A percentile compares a stretch with the other conserved stretches of the same genome.
Conservation (phyloP, 2,329 filamentous ascomycete genomes). For the Onygenales sp. region DNA sequence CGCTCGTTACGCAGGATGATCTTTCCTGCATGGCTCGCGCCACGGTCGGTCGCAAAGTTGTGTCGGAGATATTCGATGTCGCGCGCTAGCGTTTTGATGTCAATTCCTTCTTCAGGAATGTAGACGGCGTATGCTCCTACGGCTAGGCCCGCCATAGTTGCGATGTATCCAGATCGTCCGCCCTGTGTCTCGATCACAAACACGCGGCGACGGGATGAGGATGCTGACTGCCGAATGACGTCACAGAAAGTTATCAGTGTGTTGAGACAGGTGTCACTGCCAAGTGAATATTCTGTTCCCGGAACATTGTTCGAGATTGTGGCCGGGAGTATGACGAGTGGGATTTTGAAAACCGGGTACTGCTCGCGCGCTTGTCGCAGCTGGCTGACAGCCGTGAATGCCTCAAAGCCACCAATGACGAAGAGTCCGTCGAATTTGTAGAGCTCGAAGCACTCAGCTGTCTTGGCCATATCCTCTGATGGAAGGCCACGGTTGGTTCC, state of each 20-base stretch:
- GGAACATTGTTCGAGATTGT: slow-evolving; percentile 99
- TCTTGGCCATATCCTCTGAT: slow-evolving; percentile 71
- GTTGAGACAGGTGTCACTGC: slow-evolving; percentile 93
- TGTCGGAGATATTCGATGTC: slow-evolving; percentile 86
- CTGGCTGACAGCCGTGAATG: slow-evolving; percentile 84
- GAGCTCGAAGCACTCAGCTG: slow-evolving; percentile 72
- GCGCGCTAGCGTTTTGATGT: slow-evolving; percentile 79
- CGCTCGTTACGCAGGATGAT: slow-evolving; percentile 96
- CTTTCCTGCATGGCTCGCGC: slow-evolving; percentile 81
- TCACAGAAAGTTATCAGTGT: slow-evolving; percentile 92
- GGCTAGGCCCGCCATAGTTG: slow-evolving; percentile 79
- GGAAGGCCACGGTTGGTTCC: slow-evolving; percentile 94
- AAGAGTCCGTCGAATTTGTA: slow-evolving; percentile 90
- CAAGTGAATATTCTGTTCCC: slow-evolving; percentile 92
- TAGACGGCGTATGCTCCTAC: slow-evolving; percentile 91
- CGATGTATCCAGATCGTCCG: slow-evolving; percentile 86
- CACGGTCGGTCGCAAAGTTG: slow-evolving; percentile 74
- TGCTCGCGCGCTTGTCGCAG: slow-evolving; percentile 68
- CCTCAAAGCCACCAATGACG: slow-evolving; percentile 90
- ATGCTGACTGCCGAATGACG: slow-evolving; percentile 94
- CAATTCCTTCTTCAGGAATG: slow-evolving; percentile 92
- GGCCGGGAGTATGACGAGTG: slow-evolving; percentile 83
- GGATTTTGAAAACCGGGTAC: slow-evolving; percentile 82
- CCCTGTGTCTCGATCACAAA: slow-evolving; percentile 98
- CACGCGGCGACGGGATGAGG: slow-evolving; percentile 81